Percentiles rank a stretch among this genome's conserved stretches.
phyloP scores from a whole-genome alignment of 495 filamentous ascomycete genomes.

The Penicillium cinerascens region DNA sequence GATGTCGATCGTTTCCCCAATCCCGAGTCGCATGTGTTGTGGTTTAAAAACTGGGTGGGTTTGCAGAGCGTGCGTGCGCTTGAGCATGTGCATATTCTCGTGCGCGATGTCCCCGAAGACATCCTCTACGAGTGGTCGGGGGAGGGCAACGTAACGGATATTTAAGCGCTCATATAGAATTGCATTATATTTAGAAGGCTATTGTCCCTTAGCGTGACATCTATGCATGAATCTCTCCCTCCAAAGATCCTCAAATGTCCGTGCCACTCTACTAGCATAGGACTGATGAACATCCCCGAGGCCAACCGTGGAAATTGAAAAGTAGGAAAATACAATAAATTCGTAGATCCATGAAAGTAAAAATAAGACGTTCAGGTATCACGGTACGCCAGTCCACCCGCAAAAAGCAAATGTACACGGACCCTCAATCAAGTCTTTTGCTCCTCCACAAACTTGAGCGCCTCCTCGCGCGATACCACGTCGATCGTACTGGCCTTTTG shows the following conservation, averaged over 20 bases:
- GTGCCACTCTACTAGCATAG: too few relatives aligned
- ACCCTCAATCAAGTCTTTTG: conserved; percentile 43
- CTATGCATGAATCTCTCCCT: too few relatives aligned
- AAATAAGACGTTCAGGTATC: conserved; percentile 17
- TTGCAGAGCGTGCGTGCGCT: conserved; percentile 80
- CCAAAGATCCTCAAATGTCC: too few relatives aligned
- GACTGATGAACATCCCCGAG: too few relatives aligned
- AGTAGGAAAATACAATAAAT: not conserved
- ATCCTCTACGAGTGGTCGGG: conserved; percentile 61
- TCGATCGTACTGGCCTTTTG: conserved; percentile 92
- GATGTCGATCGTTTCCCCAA: conserved; percentile 28
- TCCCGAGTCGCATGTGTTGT: conserved; percentile 61
- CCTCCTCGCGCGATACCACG: conserved; percentile 81
- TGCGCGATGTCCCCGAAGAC: conserved; percentile 57
- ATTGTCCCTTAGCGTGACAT: not conserved
- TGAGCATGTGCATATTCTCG: conserved; percentile 73
- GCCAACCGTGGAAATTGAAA: not conserved
- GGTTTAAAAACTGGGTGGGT: conserved; percentile 94
- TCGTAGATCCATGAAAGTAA: not conserved
- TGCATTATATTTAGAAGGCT: not conserved
- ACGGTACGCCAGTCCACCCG: conserved; percentile 19
- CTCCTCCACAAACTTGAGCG: conserved; percentile 90
- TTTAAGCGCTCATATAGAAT: not conserved
- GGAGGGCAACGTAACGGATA: conserved; percentile 16
- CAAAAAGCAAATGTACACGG: conserved; percentile 19